Percentiles rank a stretch among this genome's conserved stretches.
Evolutionary conservation across 495 filamentous ascomycete species (phyloP).

Genomic region (Aspergillus nanangensis): DNA sequence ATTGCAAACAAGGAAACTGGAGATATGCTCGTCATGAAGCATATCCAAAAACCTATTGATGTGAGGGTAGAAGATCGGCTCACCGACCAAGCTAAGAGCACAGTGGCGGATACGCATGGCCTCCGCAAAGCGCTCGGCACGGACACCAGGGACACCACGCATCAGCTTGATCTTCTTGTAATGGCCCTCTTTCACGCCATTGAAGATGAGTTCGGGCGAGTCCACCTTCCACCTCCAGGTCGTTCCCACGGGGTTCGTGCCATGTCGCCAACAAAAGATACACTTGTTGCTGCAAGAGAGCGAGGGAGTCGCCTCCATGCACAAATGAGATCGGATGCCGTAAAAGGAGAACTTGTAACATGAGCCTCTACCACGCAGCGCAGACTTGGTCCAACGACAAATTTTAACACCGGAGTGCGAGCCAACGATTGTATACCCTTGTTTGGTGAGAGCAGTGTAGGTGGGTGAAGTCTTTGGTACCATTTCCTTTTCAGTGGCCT

Average conservation of each 20-base stretch:
- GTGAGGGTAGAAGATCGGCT: conserved; percentile 96
- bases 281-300: conserved; percentile 97
- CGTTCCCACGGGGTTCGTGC: conserved; percentile 93
- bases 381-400: conserved; percentile 97
- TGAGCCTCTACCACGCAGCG: conserved; percentile 88
- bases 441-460: conserved; percentile 82
- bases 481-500: conserved; percentile 72
- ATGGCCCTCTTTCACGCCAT: conserved; percentile 84
- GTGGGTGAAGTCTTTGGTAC: conserved; percentile 87
- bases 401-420: conserved; percentile 97
- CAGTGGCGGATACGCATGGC: conserved; percentile 92
- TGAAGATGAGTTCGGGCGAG: conserved; percentile 80
- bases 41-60: conserved; percentile 86
- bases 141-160: conserved; percentile 85
- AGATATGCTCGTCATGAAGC: conserved; percentile 81
- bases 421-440: conserved; percentile 92
- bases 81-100: conserved; percentile 84
- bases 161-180: conserved; percentile 98
- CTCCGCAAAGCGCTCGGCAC: conserved; percentile 86
- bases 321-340: conserved; percentile 89
- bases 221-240: conserved; percentile 96
- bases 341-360: conserved; percentile 99
- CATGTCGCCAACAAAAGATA: conserved; percentile 98
- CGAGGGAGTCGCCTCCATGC: conserved; percentile 96
- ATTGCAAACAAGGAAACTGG: conserved; percentile 94